These are phyloP conservation scores for Coemansia guatemalensis DNA, from an alignment of 192 early-diverging fungal species.

Conservation along the genomic window DNA sequence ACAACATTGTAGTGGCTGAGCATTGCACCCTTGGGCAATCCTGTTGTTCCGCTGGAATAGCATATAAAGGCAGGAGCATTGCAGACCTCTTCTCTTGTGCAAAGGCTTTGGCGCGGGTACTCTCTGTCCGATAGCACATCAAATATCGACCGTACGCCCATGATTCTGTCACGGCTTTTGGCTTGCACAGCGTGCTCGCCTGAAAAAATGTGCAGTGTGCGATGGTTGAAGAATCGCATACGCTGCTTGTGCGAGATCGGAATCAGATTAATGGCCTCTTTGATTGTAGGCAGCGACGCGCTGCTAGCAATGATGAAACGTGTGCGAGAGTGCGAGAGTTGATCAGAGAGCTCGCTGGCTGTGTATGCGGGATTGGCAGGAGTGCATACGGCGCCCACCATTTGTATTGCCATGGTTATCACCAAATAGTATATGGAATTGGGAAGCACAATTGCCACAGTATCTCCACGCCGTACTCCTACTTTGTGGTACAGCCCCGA, in stretches of 20 bases:
- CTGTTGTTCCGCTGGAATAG: slow-evolving; percentile 71
- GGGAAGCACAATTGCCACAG: slow-evolving; percentile 66
- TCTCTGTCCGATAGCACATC: background rate
- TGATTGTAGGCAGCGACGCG: background rate
- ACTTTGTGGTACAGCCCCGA: slow-evolving; percentile 31
- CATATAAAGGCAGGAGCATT: slow-evolving; percentile 54
- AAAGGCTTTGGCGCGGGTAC: background rate
- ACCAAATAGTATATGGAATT: slow-evolving; percentile 68
- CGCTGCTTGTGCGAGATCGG: background rate
- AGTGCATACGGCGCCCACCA: slow-evolving; percentile 62
- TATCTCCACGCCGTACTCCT: slow-evolving; percentile 65
- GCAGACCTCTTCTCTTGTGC: background rate
- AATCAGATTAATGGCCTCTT: background rate
- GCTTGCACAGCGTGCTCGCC: too few species aligned
- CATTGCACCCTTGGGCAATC: slow-evolving; percentile 62
- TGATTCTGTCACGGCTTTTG: background rate
- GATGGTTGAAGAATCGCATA: too few species aligned
- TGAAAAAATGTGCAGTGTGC: too few species aligned
- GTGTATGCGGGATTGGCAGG: slow-evolving; percentile 79
- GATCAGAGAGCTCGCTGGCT: slow-evolving; percentile 67
- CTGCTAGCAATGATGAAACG: slow-evolving; percentile 58
- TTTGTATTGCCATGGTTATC: slow-evolving; percentile 57
- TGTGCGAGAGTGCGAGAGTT: slow-evolving; percentile 69
- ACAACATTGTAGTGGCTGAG: slow-evolving; percentile 70
- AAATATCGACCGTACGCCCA: slow-evolving; percentile 11